Conservation (phyloP, 1,139 yeast genomes). For the Suhomyces choctaworum region DNA sequence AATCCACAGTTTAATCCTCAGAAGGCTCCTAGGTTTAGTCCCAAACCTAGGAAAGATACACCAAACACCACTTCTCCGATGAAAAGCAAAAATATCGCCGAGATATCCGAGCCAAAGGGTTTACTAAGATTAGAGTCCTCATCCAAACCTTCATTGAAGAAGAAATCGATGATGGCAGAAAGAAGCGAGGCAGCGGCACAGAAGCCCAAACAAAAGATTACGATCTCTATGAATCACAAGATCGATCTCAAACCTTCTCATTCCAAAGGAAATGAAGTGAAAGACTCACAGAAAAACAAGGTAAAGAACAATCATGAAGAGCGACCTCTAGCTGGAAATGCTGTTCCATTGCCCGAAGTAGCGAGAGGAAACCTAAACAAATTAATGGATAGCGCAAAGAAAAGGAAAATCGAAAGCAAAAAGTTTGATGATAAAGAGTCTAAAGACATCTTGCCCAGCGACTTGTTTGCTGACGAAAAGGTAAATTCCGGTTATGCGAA, state of each 20-base stretch:
- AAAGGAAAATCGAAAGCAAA: conserved; percentile 9
- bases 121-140: conserved; percentile 19
- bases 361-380: conserved; percentile 29
- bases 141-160: conserved; percentile 26
- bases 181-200: conserved; percentile 31
- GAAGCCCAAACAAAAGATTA: conserved; percentile 32
- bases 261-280: background rate
- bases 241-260: conserved; percentile 17
- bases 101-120: conserved; percentile 15
- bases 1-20: conserved; percentile 19
- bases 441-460: conserved; percentile 5
- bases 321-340: conserved; percentile 24
- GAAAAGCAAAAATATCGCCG: conserved; percentile 12
- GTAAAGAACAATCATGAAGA: background rate
- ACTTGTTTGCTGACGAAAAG: conserved; percentile 4
- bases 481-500: conserved; percentile 4
- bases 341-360: conserved; percentile 38
- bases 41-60: conserved; percentile 3
- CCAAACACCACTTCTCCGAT: conserved; percentile 17
- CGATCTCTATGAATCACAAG: conserved; percentile 31
- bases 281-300: background rate
- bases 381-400: conserved; percentile 4
- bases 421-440: conserved; percentile 9
- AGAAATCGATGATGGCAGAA: conserved; percentile 35
- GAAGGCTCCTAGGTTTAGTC: conserved; percentile 11